These are phyloP conservation scores for Chalciporus sphaerocephalus DNA, from an alignment of 768 basidiomycete genomes.

Conservation along the genomic window DNA sequence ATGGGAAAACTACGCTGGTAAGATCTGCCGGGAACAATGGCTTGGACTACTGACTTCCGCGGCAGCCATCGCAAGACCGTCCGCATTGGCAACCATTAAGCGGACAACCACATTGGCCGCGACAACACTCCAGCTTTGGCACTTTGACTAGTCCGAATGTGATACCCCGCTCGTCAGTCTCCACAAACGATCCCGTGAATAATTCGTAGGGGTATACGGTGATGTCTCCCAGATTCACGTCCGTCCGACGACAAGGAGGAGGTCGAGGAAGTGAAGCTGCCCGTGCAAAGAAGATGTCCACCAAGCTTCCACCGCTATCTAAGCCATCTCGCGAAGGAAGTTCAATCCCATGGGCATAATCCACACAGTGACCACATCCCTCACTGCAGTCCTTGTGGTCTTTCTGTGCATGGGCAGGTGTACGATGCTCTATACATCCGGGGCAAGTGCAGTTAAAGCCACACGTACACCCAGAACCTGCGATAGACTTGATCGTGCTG, in stretches of 20 bases:
- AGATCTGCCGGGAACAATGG: background rate
- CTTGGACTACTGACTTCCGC: conserved; percentile 17
- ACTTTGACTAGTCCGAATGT: conserved; percentile 50
- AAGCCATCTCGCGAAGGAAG: conserved; percentile 33
- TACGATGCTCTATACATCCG: conserved; percentile 70
- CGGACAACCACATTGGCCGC: conserved; percentile 57
- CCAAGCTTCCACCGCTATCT: conserved; percentile 29
- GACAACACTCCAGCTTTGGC: conserved; percentile 67
- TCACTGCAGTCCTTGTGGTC: conserved; percentile 39
- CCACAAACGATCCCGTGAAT: conserved; percentile 31
- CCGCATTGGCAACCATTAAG: conserved; percentile 52
- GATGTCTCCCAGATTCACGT: conserved; percentile 49
- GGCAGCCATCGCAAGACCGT: conserved; percentile 53
- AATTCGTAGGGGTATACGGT: conserved; percentile 41
- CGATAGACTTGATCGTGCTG: conserved; percentile 52
- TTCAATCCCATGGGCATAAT: conserved; percentile 42
- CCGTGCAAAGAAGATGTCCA: conserved; percentile 63
- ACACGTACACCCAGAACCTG: conserved; percentile 70
- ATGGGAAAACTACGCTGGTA: background rate
- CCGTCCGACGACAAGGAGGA: conserved; percentile 40
- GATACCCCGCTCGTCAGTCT: conserved; percentile 36
- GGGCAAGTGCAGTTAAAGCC: conserved; percentile 67
- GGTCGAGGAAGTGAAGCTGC: conserved; percentile 68
- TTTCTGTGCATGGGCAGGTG: conserved; percentile 39
- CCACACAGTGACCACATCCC: conserved; percentile 62